A percentile compares a stretch with the other conserved stretches of the same genome.
Conservation (phyloP, 2,329 filamentous ascomycete genomes). For the Macrophomina phaseolina region DNA sequence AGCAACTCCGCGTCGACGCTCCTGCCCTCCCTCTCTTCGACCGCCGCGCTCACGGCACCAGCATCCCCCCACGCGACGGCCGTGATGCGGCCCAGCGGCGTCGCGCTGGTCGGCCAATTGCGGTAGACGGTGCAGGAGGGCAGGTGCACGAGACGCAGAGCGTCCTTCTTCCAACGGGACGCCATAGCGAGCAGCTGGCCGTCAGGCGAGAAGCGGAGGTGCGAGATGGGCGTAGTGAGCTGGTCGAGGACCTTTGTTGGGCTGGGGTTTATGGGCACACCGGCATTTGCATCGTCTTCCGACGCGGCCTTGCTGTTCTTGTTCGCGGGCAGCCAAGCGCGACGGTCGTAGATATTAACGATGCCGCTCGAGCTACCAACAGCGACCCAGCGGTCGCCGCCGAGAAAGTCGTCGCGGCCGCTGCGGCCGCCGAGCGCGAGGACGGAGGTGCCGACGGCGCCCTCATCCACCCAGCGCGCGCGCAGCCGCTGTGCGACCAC, state of each 20-base stretch:
- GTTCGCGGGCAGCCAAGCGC: slow-evolving; percentile 57
- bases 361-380: slow-evolving; percentile 87
- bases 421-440: slow-evolving; percentile 75
- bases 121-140: slow-evolving; percentile 92
- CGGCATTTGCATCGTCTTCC: slow-evolving; percentile 42
- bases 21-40: slow-evolving; percentile 45
- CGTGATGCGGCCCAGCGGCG: slow-evolving; percentile 83
- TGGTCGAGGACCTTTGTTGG: slow-evolving; percentile 81
- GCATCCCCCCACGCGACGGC: slow-evolving; percentile 55
- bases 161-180: slow-evolving; percentile 86
- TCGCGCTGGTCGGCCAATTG: slow-evolving; percentile 95
- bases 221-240: slow-evolving; percentile 82
- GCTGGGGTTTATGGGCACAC: slow-evolving; percentile 70
- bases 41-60: slow-evolving; percentile 55
- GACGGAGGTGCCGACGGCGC: slow-evolving; percentile 80
- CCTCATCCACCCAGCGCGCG: slow-evolving; percentile 87
- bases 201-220: slow-evolving; percentile 82
- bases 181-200: slow-evolving; percentile 88
- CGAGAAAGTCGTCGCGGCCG: slow-evolving; percentile 66
- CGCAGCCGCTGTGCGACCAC: slow-evolving; percentile 71
- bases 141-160: slow-evolving; percentile 84
- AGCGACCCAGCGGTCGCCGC: slow-evolving; percentile 86
- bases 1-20: slow-evolving; percentile 46
- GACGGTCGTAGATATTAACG: slow-evolving; percentile 90
- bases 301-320: slow-evolving; percentile 43